Evolutionary conservation across 2,329 filamentous ascomycete species (phyloP), one percentile per base, ranked within the genome.

Genomic region (Exophiala calicioides): DNA sequence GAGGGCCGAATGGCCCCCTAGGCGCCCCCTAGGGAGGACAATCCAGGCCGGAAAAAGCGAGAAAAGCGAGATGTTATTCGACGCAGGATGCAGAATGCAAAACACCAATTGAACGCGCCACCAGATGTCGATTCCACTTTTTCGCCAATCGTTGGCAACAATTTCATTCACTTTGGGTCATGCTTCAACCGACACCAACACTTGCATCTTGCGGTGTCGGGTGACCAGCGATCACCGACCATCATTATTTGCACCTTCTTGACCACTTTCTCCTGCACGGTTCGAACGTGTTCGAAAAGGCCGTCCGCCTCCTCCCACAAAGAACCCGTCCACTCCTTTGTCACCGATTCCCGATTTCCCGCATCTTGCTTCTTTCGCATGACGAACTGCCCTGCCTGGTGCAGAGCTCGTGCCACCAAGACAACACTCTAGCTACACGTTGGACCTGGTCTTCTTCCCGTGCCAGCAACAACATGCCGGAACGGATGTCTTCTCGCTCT

Each of bases 241-340:
- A 12, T 24, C 24, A 23, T 45, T 32, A 37, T 27, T 44, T 34
- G 34, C 18, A 42, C 33, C n/a, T 42, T 32, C 36, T 34, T 39
- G 16, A 21, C 27, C 33, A n/a, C 18, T 20, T 42, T 18, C 37
- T 44, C 31, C 41, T 45, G 20, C 12, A 27, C 32, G 41, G 44
- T 45, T 27, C 45, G 36, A n/a, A 45, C 50, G 44, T 40, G 35
- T 35, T 18, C 26, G 26, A 48, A n/a, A n/a, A 45, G 37, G 21
- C 23, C 19, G 24, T 37, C 12, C 10, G 24, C 20, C n/a, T 34
- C 26, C 44, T 40, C 13, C 5, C 32, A 27, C 37, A 33, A 31
- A 40, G 47, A 47, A 44, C 42, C 36, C 46, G 47, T 53, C 43
- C 54, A 49, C 45, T 57, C 54, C 54, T 55, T 55, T 39, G 39